These are phyloP conservation scores for Conringia planisiliqua DNA, from an alignment of 345 rosid genomes.

Conservation along the genomic window DNA sequence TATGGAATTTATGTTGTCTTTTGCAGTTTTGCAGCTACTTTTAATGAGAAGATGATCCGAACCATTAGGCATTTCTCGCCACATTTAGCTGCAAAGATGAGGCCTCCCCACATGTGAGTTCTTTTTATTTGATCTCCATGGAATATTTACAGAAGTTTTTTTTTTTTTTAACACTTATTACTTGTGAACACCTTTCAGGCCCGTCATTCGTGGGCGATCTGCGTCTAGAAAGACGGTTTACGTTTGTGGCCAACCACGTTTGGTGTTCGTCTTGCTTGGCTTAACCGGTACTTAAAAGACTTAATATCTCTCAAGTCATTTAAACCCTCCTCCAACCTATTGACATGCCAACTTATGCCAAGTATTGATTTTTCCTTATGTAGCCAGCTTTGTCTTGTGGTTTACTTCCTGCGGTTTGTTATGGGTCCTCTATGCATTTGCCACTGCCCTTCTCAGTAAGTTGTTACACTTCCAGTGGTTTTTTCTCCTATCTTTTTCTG, in stretches of 20 bases:
- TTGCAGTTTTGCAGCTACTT: slow-evolving; percentile 86
- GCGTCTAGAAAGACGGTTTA: slow-evolving; percentile 33
- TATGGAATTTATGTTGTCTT: background rate
- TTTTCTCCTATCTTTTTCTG: background rate
- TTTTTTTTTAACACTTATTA: background rate
- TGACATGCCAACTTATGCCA: slow-evolving; percentile 7
- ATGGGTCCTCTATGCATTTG: slow-evolving; percentile 31
- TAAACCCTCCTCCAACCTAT: background rate
- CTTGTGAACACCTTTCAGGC: slow-evolving; percentile 25
- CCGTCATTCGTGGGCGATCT: slow-evolving; percentile 38
- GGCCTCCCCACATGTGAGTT: slow-evolving; percentile 85
- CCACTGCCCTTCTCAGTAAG: slow-evolving; percentile 32
- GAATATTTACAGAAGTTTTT: background rate
- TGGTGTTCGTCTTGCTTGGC: slow-evolving; percentile 31
- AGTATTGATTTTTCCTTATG: slow-evolving; percentile 11
- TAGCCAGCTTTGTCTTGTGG: slow-evolving; percentile 32
- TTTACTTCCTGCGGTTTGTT: slow-evolving; percentile 34
- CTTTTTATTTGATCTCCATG: background rate
- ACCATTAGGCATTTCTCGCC: slow-evolving; percentile 88
- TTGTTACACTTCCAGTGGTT: background rate
- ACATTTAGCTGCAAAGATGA: slow-evolving; percentile 95
- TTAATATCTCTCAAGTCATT: background rate
- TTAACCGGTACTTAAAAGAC: slow-evolving; percentile 16
- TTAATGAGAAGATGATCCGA: slow-evolving; percentile 79
- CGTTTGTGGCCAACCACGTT: slow-evolving; percentile 37